A percentile compares a stretch with the other conserved stretches of the same genome.
phyloP scores from a whole-genome alignment of 2,329 filamentous ascomycete species.

The Nothophoma quercina region DNA sequence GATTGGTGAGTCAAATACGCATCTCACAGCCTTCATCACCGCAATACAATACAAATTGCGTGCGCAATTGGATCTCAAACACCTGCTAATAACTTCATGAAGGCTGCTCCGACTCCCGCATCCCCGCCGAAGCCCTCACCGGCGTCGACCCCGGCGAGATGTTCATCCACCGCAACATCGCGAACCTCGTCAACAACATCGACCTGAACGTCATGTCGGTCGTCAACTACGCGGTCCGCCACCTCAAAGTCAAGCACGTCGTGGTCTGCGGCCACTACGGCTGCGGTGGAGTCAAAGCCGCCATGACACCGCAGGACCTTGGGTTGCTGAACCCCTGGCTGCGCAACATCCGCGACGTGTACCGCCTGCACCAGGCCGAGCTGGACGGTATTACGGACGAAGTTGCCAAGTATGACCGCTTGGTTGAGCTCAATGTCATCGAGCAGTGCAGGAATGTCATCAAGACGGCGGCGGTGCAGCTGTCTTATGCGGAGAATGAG shows the following conservation, averaged over 20 bases:
- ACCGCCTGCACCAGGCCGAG: constrained; percentile 74
- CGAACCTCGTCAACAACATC: constrained; percentile 50
- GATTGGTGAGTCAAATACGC: constrained; percentile 41
- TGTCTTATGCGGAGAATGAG: constrained; percentile 66
- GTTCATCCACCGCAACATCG: constrained; percentile 48
- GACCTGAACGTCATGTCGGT: constrained; percentile 53
- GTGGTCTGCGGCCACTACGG: constrained; percentile 73
- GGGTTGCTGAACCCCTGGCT: constrained; percentile 78
- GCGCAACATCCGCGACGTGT: constrained; percentile 76
- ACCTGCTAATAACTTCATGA: constrained; percentile 8
- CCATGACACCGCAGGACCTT: constrained; percentile 70
- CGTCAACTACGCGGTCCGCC: constrained; percentile 51
- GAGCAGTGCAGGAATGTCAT: constrained; percentile 50
- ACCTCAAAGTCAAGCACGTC: constrained; percentile 68
- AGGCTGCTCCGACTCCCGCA: constrained; percentile 52
- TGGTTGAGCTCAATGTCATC: constrained; percentile 50
- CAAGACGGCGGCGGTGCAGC: constrained; percentile 63
- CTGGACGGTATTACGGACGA: constrained; percentile 59
- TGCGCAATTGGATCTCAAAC: not conserved
- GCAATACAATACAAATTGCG: not conserved
- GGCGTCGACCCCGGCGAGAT: constrained; percentile 47
- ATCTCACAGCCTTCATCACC: not conserved
- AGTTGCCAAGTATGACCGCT: constrained; percentile 39
- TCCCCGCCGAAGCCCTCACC: constrained; percentile 52
- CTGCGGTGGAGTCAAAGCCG: constrained; percentile 72